A percentile compares a stretch with the other conserved stretches of the same genome.
Evolutionary conservation across 306 rosid genomes (phyloP).

Genomic region (Rubus parviflorus): DNA sequence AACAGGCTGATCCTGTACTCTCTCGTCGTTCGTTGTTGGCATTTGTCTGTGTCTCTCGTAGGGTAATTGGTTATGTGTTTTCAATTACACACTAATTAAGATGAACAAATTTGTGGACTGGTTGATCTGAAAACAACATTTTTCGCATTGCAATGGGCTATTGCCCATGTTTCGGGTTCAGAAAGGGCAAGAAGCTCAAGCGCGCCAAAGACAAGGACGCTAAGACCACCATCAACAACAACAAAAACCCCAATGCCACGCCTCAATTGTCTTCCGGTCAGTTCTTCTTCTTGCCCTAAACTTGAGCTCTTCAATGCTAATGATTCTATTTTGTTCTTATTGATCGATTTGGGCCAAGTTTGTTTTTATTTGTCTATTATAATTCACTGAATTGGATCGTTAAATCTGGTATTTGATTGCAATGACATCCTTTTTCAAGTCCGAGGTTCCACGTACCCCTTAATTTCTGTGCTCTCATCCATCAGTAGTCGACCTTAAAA

Average conservation of each 20-base stretch:
- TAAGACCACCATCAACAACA: background rate
- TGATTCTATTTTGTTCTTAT: background rate
- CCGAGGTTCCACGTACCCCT: background rate
- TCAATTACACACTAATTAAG: too few species aligned
- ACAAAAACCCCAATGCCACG: background rate
- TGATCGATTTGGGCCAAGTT: background rate
- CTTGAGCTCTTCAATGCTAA: background rate
- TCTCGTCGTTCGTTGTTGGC: background rate
- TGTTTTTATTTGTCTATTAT: too few species aligned
- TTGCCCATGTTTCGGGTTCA: conserved; percentile 15
- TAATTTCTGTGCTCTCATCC: background rate
- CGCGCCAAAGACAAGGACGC: background rate
- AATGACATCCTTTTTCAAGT: background rate
- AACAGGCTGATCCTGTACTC: background rate
- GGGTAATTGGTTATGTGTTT: too few species aligned
- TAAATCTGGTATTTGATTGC: background rate
- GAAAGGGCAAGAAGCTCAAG: conserved; percentile 22
- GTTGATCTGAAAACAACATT: background rate
- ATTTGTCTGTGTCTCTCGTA: too few species aligned
- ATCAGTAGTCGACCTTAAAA: background rate
- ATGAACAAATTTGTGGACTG: too few species aligned
- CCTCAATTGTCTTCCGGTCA: conserved; percentile 18
- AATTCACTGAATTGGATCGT: too few species aligned
- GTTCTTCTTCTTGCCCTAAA: background rate
- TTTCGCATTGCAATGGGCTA: conserved; percentile 1